These are phyloP conservation scores for Trifolium subterraneum DNA, from an alignment of 306 rosid genomes.

Conservation along the genomic window DNA sequence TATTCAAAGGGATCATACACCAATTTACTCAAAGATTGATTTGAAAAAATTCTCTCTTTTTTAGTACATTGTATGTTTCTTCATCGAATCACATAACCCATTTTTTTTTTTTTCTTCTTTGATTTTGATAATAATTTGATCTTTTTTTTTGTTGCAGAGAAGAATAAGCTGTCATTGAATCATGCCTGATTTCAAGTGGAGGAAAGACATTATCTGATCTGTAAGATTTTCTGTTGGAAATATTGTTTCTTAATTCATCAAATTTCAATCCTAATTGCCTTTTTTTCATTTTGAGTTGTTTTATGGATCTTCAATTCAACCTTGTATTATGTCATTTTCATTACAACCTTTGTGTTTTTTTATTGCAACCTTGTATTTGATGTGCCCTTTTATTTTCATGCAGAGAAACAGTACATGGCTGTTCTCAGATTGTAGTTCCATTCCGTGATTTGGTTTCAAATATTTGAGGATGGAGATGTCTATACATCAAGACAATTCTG, in stretches of 20 bases:
- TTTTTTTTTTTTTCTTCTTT: background rate
- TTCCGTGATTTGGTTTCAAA: constrained; percentile 45
- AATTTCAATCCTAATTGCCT: background rate
- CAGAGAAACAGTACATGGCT: constrained; percentile 48
- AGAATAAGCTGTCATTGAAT: constrained; percentile 34
- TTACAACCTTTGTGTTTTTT: constrained; percentile 12
- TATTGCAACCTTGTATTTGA: too few relatives aligned
- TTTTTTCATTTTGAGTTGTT: constrained; percentile 32
- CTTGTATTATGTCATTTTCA: constrained; percentile 6
- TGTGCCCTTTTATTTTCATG: constrained; percentile 13
- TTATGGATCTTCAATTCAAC: background rate
- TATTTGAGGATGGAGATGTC: constrained; percentile 61
- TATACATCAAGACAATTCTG: constrained; percentile 54
- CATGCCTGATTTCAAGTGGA: constrained; percentile 22
- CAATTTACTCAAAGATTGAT: constrained; percentile 27
- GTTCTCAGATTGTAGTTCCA: constrained; percentile 45
- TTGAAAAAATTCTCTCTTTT: background rate
- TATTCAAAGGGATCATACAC: background rate
- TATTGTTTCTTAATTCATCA: background rate
- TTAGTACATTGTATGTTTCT: constrained; percentile 4
- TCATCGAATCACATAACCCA: background rate
- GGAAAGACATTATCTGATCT: constrained; percentile 15
- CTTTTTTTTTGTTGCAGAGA: constrained; percentile 35
- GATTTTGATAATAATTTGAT: constrained; percentile 17
- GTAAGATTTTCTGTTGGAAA: constrained; percentile 46